Base-by-base conservation (phyloP, 106 monocot species). In the Acorus gramineus region DNA sequence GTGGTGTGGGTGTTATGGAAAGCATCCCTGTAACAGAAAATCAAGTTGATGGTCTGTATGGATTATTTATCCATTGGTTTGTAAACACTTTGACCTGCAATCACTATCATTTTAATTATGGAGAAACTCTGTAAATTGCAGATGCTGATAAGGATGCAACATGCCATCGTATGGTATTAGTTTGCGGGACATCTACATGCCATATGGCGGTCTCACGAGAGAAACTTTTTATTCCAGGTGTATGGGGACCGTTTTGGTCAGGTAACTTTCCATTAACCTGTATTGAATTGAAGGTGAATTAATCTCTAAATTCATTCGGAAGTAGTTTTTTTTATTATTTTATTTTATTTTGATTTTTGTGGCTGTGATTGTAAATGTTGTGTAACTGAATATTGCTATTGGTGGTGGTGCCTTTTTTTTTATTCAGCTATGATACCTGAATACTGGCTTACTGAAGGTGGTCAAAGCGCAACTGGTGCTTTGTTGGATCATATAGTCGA, bases 201-300 rank as follows among this genome's bases (percentile, higher is more conserved):
- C 95, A 96, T 71, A 96, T 96, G 95, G 90, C 87, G 59, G 74
- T 96, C 12, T 96, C 95, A 51, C 70, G 56, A 50, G 56, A 76
- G 52, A 90, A 85, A 73, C 55, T 96, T 54, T 90, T 96, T 48
- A 82, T 96, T 55, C 90, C 95, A 57, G 96, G 90, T 71, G 85
- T 96, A 11, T 96, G 96, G 96, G 90, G 96, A 53, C 96, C 96
- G 14, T 96, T 78, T 64, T 96, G 96, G 96, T 96, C 96, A 72
- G 90, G 95, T 96, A 79, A 0, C 51, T 46, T 6, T 55, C 2
- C n/a, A 42, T 14, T 47, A 7, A 57, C 57, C 5, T 57, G 28
- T 28, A 0, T 28, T 28, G 0, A 28, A 28, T 28, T 28, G 28
- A 28, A 28, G 28, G 28, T 28, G 28, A 28, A 28, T 28, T 28